Base-by-base conservation (phyloP, 345 rosid genomes). In the Syzygium oleosum region DNA sequence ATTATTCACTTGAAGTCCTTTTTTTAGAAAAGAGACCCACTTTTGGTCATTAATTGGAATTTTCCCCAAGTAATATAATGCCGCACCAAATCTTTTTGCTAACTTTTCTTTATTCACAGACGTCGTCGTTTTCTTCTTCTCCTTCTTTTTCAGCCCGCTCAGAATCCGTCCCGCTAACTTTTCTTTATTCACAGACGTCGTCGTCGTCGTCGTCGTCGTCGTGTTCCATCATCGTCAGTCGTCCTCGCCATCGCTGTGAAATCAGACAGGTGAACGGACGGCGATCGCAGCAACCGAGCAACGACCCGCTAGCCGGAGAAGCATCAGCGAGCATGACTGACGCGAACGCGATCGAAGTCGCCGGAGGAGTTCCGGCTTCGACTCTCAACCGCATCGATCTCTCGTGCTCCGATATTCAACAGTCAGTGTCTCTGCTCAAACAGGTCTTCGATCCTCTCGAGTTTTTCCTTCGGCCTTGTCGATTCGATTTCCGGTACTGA, bases 311-410 rank as follows among this genome's bases (percentile, higher is more conserved):
- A 16, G 55, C 7, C 55, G 55, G 55, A 53, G 55, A 53, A 53
- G 55, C 16, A 13, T 2, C 52, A 51, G 0, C 15, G 34, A 13
- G 68, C 41, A 63, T 63, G 77, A 17, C 15, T 7, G 77, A 7
- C 38, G 21, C 41, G 21, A 1, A 63, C 21, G 38, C 38, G 5
- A 4, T 63, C 21, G 84, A 15, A 4, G 77, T 79, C 15, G 31
- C 46, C 63, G 88, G 87, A 46, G 88, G 87, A 46, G 87, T 93
- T 6, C 93, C 94, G 4, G 8, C 31, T 11, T 59, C 65, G 3
- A 1, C 65, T 17, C 95, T 95, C 85, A 88, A 95, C 65, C 90
- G 95, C 83, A 88, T 95, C 87, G 96, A 95, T 88, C 96, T 95
- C 84, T 94, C 93, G 25, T 55, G 85, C 86, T 17, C 90, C 61